Percentiles rank a stretch among this genome's conserved stretches.
Conservation (phyloP, 2,329 filamentous ascomycete genomes). For the Raffaelea albimanens region DNA sequence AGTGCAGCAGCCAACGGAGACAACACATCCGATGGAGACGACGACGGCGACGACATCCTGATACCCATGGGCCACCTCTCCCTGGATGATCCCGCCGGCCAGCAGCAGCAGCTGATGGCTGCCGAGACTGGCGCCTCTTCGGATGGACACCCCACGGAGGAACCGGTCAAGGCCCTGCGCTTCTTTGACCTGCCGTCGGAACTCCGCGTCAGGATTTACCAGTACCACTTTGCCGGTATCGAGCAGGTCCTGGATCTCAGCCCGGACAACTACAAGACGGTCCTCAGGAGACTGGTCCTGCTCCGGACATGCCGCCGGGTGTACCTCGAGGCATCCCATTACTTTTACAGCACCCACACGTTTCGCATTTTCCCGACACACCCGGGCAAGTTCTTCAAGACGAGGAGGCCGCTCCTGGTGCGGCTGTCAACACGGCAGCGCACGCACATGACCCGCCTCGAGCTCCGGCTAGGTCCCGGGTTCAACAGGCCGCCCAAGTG, state of each 20-base stretch:
- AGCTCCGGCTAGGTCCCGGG: constrained; percentile 63
- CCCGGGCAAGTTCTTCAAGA: constrained; percentile 59
- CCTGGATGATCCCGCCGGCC: no score
- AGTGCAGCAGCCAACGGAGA: no score
- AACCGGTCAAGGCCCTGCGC: constrained; percentile 26
- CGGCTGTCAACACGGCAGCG: constrained; percentile 55
- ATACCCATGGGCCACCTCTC: no score
- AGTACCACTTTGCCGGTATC: constrained; percentile 45
- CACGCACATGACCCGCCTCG: constrained; percentile 49
- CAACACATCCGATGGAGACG: no score
- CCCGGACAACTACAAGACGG: constrained; percentile 52
- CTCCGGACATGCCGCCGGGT: constrained; percentile 52
- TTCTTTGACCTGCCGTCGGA: constrained; percentile 63
- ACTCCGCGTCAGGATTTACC: constrained; percentile 60
- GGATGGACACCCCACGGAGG: no score
- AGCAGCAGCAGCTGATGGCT: no score
- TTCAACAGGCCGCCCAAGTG: constrained; percentile 61
- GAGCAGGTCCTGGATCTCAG: constrained; percentile 56
- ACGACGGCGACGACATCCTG: no score
- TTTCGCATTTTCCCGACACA: constrained; percentile 60
- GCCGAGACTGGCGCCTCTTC: no score
- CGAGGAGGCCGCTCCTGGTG: constrained; percentile 60
- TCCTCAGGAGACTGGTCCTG: constrained; percentile 50
- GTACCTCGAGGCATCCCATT: constrained; percentile 53
- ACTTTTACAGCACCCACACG: constrained; percentile 54